A percentile compares a stretch with the other conserved stretches of the same genome.
Evolutionary conservation across 306 rosid genomes (phyloP).

Genomic region (Rosa rugosa): DNA sequence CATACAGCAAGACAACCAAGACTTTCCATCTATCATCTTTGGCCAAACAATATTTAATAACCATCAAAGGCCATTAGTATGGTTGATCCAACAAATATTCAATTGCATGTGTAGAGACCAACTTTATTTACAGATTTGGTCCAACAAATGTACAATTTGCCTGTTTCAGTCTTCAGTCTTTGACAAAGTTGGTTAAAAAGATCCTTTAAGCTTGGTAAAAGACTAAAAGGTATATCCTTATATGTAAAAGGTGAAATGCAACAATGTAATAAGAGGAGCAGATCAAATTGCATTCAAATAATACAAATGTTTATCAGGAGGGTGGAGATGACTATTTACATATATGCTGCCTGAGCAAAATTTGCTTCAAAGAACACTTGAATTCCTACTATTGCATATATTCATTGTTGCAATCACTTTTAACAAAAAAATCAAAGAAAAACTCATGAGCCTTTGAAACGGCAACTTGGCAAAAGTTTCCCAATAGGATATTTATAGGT

Average conservation of each 20-base stretch:
- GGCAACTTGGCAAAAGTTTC: slow-evolving; percentile 22
- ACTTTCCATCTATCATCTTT: slow-evolving; percentile 1
- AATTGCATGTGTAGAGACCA: neutral
- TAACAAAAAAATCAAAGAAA: slow-evolving; percentile 11
- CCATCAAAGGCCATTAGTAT: neutral
- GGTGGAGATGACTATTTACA: slow-evolving; percentile 26
- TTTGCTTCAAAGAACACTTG: slow-evolving; percentile 21
- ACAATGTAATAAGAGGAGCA: neutral
- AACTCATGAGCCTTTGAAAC: slow-evolving; percentile 24
- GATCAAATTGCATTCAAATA: slow-evolving; percentile 2
- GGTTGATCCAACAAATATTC: neutral
- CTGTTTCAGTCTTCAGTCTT: neutral
- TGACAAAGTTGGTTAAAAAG: neutral
- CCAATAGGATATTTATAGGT: slow-evolving; percentile 46
- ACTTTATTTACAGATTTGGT: neutral
- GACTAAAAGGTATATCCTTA: neutral
- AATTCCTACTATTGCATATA: slow-evolving; percentile 35
- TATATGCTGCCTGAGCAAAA: slow-evolving; percentile 30
- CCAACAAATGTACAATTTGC: neutral
- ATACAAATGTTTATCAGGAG: neutral
- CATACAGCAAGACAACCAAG: slow-evolving; percentile 8
- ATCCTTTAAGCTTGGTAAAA: neutral
- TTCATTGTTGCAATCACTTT: slow-evolving; percentile 47
- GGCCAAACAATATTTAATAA: neutral
- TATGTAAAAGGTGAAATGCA: neutral